A percentile compares a stretch with the other conserved stretches of the same genome.
These are phyloP conservation scores for Calycina marina DNA, from an alignment of 2,329 filamentous ascomycete genomes.

Conservation along the genomic window DNA sequence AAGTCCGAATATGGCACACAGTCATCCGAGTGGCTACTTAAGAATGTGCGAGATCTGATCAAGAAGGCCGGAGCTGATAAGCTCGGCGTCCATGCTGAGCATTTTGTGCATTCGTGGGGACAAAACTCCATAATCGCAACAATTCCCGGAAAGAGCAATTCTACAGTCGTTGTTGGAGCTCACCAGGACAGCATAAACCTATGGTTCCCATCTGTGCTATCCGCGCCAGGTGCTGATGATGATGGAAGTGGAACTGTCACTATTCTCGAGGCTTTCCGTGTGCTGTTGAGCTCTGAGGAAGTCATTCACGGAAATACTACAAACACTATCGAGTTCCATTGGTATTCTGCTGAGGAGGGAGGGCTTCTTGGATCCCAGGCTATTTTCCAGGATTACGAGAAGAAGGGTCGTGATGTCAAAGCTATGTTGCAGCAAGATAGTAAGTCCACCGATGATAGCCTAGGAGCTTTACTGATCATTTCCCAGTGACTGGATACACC, in stretches of 20 bases:
- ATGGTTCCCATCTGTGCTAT: slow-evolving; percentile 68
- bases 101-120: slow-evolving; percentile 73
- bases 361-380: slow-evolving; percentile 79
- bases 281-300: slow-evolving; percentile 58
- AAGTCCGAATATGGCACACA: slow-evolving; percentile 64
- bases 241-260: slow-evolving; percentile 89
- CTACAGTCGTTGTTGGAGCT: slow-evolving; percentile 77
- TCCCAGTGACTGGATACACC: slow-evolving; percentile 67
- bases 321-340: slow-evolving; percentile 93
- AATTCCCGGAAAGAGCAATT: slow-evolving; percentile 72
- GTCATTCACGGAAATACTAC: slow-evolving; percentile 55
- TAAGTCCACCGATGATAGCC: background rate
- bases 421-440: slow-evolving; percentile 96
- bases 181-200: slow-evolving; percentile 95
- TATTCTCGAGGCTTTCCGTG: slow-evolving; percentile 79
- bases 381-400: slow-evolving; percentile 72
- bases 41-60: slow-evolving; percentile 59
- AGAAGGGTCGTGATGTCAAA: slow-evolving; percentile 60
- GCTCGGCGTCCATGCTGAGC: slow-evolving; percentile 50
- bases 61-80: slow-evolving; percentile 53
- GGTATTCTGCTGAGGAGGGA: slow-evolving; percentile 85
- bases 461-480: background rate
- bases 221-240: slow-evolving; percentile 88
- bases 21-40: slow-evolving; percentile 77
- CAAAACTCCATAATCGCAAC: slow-evolving; percentile 86